phyloP scores from a whole-genome alignment of 345 rosid species.

The Syzygium jambos region DNA sequence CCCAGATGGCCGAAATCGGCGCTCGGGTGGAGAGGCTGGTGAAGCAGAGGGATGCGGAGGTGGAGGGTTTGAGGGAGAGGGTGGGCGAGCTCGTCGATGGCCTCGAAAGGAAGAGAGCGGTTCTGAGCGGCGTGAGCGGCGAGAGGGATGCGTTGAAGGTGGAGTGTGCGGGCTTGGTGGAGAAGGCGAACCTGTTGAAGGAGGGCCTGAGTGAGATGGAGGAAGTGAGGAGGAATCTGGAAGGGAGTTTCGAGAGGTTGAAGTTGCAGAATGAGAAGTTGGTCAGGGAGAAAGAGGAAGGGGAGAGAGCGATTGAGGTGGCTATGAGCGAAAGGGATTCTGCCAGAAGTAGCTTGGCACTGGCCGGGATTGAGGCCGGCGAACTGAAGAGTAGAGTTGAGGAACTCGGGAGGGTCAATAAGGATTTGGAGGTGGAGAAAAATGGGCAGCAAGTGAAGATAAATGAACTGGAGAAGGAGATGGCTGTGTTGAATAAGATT shows the following conservation, averaged over 20 bases:
- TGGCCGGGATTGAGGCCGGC: conserved; percentile 14
- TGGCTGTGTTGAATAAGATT: conserved; percentile 11
- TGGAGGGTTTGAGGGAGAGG: conserved; percentile 23
- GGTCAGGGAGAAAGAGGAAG: conserved; percentile 19
- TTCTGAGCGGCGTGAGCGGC: conserved; percentile 7
- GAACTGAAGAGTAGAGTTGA: conserved; percentile 23
- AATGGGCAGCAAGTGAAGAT: conserved; percentile 13
- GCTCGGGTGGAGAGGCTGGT: conserved; percentile 20
- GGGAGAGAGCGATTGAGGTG: conserved; percentile 12
- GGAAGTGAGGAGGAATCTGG: conserved; percentile 15
- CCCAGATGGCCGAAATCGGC: conserved; percentile 29
- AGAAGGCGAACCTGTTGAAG: conserved; percentile 23
- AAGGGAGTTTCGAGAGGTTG: conserved; percentile 22
- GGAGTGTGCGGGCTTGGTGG: conserved; percentile 14
- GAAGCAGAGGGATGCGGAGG: conserved; percentile 23
- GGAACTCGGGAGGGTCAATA: conserved; percentile 23
- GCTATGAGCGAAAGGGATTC: conserved; percentile 16
- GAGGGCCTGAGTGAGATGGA: conserved; percentile 27
- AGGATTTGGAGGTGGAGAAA: conserved; percentile 27
- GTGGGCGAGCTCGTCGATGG: conserved; percentile 10
- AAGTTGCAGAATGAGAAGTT: conserved; percentile 18
- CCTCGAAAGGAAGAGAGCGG: conserved; percentile 26
- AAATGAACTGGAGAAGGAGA: conserved; percentile 26
- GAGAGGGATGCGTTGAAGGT: conserved; percentile 40
- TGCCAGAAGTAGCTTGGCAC: conserved; percentile 20